Percentiles rank a stretch among this genome's conserved stretches.
Conservation (phyloP, 1,284 basidiomycete genomes). For the Meira nashicola region DNA sequence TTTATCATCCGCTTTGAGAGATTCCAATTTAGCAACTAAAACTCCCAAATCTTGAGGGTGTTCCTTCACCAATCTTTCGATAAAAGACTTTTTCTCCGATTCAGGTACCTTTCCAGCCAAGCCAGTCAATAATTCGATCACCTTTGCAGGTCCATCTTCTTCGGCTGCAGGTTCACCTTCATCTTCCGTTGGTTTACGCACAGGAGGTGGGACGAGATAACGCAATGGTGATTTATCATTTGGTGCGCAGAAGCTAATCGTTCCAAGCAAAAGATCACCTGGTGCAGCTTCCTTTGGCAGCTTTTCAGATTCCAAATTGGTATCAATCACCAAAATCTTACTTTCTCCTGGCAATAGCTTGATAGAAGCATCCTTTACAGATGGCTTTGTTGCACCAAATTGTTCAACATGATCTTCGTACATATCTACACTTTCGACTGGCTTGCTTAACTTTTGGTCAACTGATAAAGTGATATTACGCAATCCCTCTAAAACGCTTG, state of each 20-base stretch:
- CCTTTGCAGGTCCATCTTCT: constrained; percentile 5
- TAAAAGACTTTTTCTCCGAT: constrained; percentile 41
- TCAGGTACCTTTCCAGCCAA: constrained; percentile 48
- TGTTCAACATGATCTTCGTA: constrained; percentile 51
- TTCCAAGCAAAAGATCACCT: constrained; percentile 50
- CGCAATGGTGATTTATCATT: constrained; percentile 25
- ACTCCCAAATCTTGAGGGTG: constrained; percentile 46
- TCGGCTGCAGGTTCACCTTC: constrained; percentile 29
- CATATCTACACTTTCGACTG: constrained; percentile 37
- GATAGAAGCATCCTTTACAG: constrained; percentile 29
- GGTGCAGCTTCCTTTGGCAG: constrained; percentile 49
- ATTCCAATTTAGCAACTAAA: constrained; percentile 44
- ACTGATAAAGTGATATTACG: constrained; percentile 44
- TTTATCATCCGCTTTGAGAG: constrained; percentile 24
- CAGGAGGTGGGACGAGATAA: constrained; percentile 48
- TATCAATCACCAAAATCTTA: constrained; percentile 41
- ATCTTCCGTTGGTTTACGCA: constrained; percentile 22
- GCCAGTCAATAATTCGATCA: constrained; percentile 46
- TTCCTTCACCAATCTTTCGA: constrained; percentile 43
- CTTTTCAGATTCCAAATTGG: constrained; percentile 46
- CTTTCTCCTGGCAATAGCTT: constrained; percentile 51
- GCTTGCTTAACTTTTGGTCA: constrained; percentile 48
- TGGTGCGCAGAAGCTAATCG: constrained; percentile 27
- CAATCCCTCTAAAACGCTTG: constrained; percentile 44
- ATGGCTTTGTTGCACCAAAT: constrained; percentile 29